Evolutionary conservation across 192 early-diverging fungal species (phyloP), one percentile per base, ranked within the genome.

Genomic region (Linnemannia hyalina): DNA sequence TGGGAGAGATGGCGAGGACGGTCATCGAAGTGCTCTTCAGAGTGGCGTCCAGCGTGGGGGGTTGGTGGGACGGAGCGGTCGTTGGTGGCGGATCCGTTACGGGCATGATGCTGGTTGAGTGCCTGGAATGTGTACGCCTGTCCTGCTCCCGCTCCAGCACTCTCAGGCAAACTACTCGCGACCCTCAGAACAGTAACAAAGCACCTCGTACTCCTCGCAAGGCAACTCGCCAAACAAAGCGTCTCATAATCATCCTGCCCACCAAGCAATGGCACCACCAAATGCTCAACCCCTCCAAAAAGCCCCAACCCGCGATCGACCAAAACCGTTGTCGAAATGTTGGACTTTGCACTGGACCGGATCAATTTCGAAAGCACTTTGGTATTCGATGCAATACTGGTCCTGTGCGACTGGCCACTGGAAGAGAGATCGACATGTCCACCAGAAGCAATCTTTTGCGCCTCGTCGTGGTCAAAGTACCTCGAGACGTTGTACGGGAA

Each of bases 201-300:
- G 7, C 90, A 92, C 3, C 81, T 77, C 10, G 90, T 87, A 55
- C 88, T 89, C 20, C 42, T 90, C 75, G 82, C 89, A 36, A 97
- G 74, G 5, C 89, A 89, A 38, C 92, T 84, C 0, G 93, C 92
- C 46, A 96, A 81, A 3, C 87, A 74, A 0, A 93, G 60, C 0
- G 94, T 92, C 55, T 93, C 93, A 81, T 93, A 90, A 88, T 97
- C 96, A 77, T 98, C 97, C 3, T 80, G 69, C 2, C 94, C 93
- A 20, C 96, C 96, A 68, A 94, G 82, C 82, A 95, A 95, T 22
- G 93, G 92, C 29, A 97, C 92, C 5, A 96, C 88, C 35, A 98
- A 88, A 9, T 91, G 87, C 77, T 94, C 78, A 18, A 85, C 83
- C 9, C 83, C 78, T 32, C 83, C 83, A 26, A 80, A 68, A 18